Evolutionary conservation across 2,329 filamentous ascomycete genomes (phyloP), one percentile per base, ranked within the genome.

Genomic region (Ophiocordyceps camponoti-floridani): DNA sequence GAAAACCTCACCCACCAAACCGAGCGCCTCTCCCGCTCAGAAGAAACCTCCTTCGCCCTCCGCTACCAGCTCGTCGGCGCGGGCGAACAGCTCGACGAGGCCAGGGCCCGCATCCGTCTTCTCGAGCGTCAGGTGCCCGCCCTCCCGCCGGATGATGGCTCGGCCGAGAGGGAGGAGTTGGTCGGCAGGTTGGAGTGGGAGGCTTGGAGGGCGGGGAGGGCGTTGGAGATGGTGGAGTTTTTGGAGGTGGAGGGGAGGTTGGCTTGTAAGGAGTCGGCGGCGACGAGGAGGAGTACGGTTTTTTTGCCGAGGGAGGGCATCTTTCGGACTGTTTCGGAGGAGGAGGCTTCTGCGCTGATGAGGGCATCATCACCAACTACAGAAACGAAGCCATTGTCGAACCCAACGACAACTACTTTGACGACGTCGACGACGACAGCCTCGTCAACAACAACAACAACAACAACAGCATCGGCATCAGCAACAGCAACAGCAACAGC

Each of bases 181-280:
- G 64, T 63, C 1, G 62, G 62, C 6, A 61, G 73, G 45, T 65
- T 72, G 54, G 63, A 70, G 46, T 77, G 73, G 70, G 73, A 75
- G 59, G 64, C 73, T 62, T 72, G 75, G 55, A 69, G 79, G 45
- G 79, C 82, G 10, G 71, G 82, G 49, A 73, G 80, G 8, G 80
- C 82, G 0, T 69, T 81, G 49, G 82, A 86, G 48, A 75, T 82
- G 54, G 69, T 86, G 42, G 80, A 87, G 30, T 88, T 85, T 59
- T 67, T 88, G 56, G 75, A 84, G 55, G 72, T 82, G 45, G 83
- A 89, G 58, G 86, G 81, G 57, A 70, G 76, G 43, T 71, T 87
- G 50, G 70, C 72, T 42, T 77, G 73, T 59, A 18, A 4, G 27
- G n/a, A 1, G 33, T 5, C 42, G 42, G 27, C 19, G 42, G 19